Evolutionary conservation across 768 basidiomycete genomes (phyloP).

Genomic region (Rhizopogon vesiculosus): DNA sequence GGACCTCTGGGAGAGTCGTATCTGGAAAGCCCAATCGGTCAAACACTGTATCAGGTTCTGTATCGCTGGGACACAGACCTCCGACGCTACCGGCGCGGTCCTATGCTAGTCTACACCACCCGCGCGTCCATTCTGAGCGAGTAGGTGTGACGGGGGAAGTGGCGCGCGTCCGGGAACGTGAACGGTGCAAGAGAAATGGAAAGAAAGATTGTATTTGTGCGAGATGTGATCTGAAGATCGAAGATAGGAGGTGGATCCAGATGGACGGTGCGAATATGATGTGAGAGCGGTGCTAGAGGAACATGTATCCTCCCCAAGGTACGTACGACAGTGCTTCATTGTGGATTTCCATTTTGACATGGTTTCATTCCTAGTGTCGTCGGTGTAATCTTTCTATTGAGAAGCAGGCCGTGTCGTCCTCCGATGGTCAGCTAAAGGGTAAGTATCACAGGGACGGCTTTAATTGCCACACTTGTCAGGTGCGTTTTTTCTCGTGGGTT

Average conservation of each 20-base stretch:
- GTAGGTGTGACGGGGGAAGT: slow-evolving; percentile 9
- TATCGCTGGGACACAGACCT: slow-evolving; percentile 38
- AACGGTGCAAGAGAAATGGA: no score
- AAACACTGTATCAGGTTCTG: slow-evolving; percentile 46
- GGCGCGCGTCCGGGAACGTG: no score
- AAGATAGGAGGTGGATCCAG: slow-evolving; percentile 79
- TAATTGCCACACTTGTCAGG: no score
- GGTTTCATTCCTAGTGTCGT: neutral
- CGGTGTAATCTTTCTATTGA: no score
- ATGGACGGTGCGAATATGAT: slow-evolving; percentile 73
- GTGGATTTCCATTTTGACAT: neutral
- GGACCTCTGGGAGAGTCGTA: slow-evolving; percentile 11
- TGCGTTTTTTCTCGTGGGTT: no score
- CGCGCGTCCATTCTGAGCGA: slow-evolving; percentile 26
- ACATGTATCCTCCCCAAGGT: slow-evolving; percentile 94
- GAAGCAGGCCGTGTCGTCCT: no score
- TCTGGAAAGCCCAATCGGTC: slow-evolving; percentile 36
- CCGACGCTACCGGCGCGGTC: slow-evolving; percentile 56
- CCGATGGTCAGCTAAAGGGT: no score
- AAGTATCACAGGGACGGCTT: no score
- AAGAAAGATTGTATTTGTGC: no score
- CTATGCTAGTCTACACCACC: slow-evolving; percentile 43
- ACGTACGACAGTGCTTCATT: slow-evolving; percentile 15
- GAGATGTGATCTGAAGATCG: slow-evolving; percentile 64
- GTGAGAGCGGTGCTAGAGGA: slow-evolving; percentile 93